phyloP scores from a whole-genome alignment of 164 flowering plant genomes.

The Chimonanthus salicifolius region DNA sequence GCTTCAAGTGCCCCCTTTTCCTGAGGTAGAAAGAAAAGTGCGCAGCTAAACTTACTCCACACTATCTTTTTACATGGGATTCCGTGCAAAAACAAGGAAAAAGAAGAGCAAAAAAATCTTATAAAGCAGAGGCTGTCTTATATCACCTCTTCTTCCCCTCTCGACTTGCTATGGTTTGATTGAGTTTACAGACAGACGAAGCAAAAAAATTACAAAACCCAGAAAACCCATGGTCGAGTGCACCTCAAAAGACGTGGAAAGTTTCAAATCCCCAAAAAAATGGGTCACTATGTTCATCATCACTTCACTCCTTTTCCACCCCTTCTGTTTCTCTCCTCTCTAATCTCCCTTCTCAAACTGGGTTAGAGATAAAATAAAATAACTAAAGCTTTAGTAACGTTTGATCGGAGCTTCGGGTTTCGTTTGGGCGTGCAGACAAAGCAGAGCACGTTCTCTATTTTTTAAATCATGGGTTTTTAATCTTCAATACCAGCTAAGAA shows the following conservation, averaged over 20 bases:
- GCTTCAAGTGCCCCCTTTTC: slow-evolving; percentile 10
- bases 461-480: slow-evolving; percentile 5
- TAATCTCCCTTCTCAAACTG: background rate
- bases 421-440: slow-evolving; percentile 28
- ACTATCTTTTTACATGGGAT: slow-evolving; percentile 15
- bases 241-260: slow-evolving; percentile 35
- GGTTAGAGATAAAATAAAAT: slow-evolving; percentile 4
- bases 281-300: slow-evolving; percentile 8
- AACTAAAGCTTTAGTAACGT: slow-evolving; percentile 5
- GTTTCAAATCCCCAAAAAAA: slow-evolving; percentile 22
- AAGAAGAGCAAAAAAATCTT: background rate
- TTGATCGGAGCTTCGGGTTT: slow-evolving; percentile 20
- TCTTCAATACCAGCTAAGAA: slow-evolving; percentile 13
- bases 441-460: slow-evolving; percentile 34
- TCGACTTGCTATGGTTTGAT: background rate
- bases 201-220: background rate
- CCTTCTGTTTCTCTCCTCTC: background rate
- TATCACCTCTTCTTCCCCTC: slow-evolving; percentile 4
- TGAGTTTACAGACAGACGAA: slow-evolving; percentile 6
- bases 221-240: slow-evolving; percentile 24
- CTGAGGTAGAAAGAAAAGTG: slow-evolving; percentile 11
- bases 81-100: slow-evolving; percentile 11
- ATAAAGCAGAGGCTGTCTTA: background rate
- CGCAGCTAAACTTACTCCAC: slow-evolving; percentile 6
- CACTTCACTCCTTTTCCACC: slow-evolving; percentile 3